Conservation (phyloP, 208 protist species). For the Crithidia mellificae region DNA sequence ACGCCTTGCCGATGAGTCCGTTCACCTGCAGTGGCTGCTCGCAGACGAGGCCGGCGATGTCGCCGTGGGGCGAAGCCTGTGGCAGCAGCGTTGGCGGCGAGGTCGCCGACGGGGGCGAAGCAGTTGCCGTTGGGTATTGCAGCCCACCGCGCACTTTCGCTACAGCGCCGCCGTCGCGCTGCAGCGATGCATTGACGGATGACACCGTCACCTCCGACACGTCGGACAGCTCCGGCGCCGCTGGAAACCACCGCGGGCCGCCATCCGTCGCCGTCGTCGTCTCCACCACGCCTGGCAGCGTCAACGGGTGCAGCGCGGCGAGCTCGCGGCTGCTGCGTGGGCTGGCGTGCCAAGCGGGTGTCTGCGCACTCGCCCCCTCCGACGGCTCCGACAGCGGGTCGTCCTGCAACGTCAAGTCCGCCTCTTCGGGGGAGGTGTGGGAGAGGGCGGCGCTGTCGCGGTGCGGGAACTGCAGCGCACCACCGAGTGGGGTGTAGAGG, state of each 20-base stretch:
- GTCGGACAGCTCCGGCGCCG: constrained; percentile 5
- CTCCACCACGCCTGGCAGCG: constrained; percentile 10
- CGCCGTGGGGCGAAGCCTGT: not conserved
- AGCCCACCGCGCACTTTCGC: no score
- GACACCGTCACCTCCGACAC: constrained; percentile 13
- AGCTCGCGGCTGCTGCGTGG: not conserved
- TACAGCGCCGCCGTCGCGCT: not conserved
- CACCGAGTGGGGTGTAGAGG: constrained; percentile 6
- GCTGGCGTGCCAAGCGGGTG: no score
- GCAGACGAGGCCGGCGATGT: no score
- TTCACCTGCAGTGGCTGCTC: no score
- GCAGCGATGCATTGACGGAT: not conserved
- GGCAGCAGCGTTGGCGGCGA: not conserved
- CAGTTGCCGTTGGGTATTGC: not conserved
- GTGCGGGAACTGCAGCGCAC: constrained; percentile 12
- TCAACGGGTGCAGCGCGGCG: no score
- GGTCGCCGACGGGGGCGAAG: not conserved
- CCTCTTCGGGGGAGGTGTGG: not conserved
- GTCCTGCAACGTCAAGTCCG: not conserved
- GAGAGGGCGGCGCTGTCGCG: constrained; percentile 3
- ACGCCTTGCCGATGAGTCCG: no score
- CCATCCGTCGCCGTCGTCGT: not conserved
- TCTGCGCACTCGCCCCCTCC: not conserved
- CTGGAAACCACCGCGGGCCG: constrained; percentile 13
- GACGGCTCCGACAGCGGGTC: constrained; percentile 5